Conservation (phyloP, 257 asterid genomes). For the Solanum neorickii region DNA sequence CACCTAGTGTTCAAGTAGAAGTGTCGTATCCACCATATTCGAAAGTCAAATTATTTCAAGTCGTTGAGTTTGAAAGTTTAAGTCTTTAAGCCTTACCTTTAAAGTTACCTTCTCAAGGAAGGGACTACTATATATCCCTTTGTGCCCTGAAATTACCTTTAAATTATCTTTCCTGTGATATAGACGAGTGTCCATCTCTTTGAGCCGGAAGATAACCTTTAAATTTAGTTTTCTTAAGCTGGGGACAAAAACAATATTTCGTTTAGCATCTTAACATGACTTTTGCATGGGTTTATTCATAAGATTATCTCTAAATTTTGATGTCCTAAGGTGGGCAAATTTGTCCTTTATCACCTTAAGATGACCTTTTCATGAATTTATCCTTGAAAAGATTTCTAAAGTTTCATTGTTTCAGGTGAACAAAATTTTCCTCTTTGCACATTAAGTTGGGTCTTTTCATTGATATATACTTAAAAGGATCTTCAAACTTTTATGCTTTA, state of each 20-base stretch:
- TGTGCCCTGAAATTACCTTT: background rate
- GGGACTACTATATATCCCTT: background rate
- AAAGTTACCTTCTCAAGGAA: background rate
- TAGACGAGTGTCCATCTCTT: background rate
- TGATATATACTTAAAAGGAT: background rate
- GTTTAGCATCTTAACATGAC: background rate
- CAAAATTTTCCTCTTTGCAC: no score
- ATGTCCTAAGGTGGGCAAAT: background rate
- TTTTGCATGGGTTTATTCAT: background rate
- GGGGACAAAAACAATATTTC: background rate
- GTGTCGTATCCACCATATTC: background rate
- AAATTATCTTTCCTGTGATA: background rate
- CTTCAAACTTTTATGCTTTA: no score
- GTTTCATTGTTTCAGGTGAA: background rate
- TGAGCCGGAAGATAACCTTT: background rate
- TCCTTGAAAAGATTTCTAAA: background rate
- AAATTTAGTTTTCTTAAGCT: no score
- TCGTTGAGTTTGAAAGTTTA: no score
- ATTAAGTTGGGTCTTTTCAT: background rate
- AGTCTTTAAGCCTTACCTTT: background rate
- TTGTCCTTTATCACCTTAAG: background rate
- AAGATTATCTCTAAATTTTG: background rate
- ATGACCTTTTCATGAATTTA: background rate
- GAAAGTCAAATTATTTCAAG: background rate
- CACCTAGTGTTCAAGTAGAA: background rate